phyloP scores from a whole-genome alignment of 2,329 filamentous ascomycete genomes.

The Colletotrichum aenigma region DNA sequence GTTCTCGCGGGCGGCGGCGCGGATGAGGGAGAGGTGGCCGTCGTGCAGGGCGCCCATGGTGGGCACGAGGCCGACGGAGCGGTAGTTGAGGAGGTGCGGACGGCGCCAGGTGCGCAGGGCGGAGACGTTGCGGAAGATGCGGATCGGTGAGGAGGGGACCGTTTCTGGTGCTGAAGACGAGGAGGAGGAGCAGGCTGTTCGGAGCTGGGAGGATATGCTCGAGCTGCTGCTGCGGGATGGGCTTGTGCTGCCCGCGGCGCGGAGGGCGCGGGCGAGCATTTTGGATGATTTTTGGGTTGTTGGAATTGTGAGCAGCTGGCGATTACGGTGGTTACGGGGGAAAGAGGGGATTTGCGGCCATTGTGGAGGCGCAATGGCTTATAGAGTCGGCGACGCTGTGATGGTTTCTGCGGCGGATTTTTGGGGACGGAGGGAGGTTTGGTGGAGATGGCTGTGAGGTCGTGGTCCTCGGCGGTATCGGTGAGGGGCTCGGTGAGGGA shows the following conservation, averaged over 20 bases:
- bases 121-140: constrained; percentile 77
- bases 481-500: constrained; percentile 17
- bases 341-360: constrained; percentile 27
- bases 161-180: constrained; percentile 37
- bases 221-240: not conserved
- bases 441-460: not conserved
- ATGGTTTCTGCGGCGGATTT: constrained; percentile 55
- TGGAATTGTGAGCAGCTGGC: not conserved
- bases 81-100: constrained; percentile 67
- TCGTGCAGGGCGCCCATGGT: constrained; percentile 98
- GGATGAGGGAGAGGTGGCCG: constrained; percentile 86
- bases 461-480: constrained; percentile 9
- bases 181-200: constrained; percentile 25
- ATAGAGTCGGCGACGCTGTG: constrained; percentile 35
- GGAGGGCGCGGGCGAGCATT: constrained; percentile 20
- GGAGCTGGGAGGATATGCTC: constrained; percentile 7
- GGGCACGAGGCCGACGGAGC: constrained; percentile 85
- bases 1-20: constrained; percentile 82
- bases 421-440: constrained; percentile 35
- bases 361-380: constrained; percentile 34
- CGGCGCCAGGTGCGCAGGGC: constrained; percentile 73
- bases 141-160: constrained; percentile 64
- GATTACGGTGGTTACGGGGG: constrained; percentile 2
- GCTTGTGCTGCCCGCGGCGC: constrained; percentile 15
- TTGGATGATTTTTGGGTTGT: not conserved